These are phyloP conservation scores for Pseudoscleropodium purum DNA, from an alignment of 225 moss, liverwort and hornwort genomes.

Conservation along the genomic window DNA sequence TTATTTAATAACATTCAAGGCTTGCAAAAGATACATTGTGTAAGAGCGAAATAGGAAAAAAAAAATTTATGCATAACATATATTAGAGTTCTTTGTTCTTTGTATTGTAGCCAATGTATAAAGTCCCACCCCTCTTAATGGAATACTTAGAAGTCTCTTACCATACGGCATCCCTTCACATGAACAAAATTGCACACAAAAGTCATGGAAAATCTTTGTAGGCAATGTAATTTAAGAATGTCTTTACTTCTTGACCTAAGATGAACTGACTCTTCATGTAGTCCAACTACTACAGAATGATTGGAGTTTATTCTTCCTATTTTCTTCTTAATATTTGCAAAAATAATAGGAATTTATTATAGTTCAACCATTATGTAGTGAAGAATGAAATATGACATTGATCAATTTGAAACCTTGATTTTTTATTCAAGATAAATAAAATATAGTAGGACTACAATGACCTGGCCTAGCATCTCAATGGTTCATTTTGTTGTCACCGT, in stretches of 20 bases:
- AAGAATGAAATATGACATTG: background rate
- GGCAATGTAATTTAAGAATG: background rate
- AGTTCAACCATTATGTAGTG: too few relatives aligned
- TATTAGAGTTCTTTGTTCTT: too few relatives aligned
- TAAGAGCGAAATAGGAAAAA: background rate
- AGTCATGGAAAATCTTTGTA: background rate
- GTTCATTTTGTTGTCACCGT: background rate
- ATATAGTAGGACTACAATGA: too few relatives aligned
- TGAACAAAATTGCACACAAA: background rate
- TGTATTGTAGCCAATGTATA: background rate
- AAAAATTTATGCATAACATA: too few relatives aligned
- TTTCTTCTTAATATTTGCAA: background rate
- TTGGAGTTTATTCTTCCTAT: background rate
- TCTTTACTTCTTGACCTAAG: background rate
- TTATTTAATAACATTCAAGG: background rate
- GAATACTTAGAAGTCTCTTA: background rate
- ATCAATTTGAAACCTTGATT: accelerated
- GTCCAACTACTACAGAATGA: background rate
- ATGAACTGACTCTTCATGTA: background rate
- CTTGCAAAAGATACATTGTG: background rate
- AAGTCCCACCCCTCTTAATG: accelerated
- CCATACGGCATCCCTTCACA: background rate
- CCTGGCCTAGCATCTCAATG: background rate
- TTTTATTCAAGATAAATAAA: background rate
- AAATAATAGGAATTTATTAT: background rate